phyloP scores from a whole-genome alignment of 768 basidiomycete species.

The Rhodotorula diobovata region DNA sequence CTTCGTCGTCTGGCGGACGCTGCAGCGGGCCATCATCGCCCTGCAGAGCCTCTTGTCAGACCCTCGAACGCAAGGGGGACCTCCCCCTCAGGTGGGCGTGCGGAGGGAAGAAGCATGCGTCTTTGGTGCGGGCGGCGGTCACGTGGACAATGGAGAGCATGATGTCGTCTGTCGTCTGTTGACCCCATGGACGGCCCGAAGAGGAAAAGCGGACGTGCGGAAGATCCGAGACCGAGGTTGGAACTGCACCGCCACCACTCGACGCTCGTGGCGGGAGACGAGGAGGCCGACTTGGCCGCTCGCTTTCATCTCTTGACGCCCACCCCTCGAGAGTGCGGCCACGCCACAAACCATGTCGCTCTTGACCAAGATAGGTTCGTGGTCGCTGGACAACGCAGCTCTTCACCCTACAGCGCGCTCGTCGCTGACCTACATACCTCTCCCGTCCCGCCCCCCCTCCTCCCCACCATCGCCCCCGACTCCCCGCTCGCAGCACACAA shows the following conservation, averaged over 20 bases:
- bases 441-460: neutral
- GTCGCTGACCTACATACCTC: neutral
- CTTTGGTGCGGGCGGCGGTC: too few relatives aligned
- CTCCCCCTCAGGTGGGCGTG: too few relatives aligned
- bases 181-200: too few relatives aligned
- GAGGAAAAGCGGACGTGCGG: too few relatives aligned
- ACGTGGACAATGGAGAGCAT: too few relatives aligned
- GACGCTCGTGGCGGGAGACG: neutral
- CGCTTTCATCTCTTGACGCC: too few relatives aligned
- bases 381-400: neutral
- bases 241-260: too few relatives aligned
- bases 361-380: slow-evolving; percentile 5
- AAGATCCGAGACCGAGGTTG: too few relatives aligned
- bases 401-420: neutral
- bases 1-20: neutral
- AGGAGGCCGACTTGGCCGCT: neutral
- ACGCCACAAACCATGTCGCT: neutral
- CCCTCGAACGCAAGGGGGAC: too few relatives aligned
- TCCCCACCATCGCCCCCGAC: neutral
- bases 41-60: neutral
- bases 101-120: too few relatives aligned
- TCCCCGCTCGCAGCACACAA: slow-evolving; percentile 29
- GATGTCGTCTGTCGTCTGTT: too few relatives aligned
- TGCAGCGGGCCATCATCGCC: slow-evolving; percentile 2
- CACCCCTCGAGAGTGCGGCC: neutral